Evolutionary conservation across 2,329 filamentous ascomycete species (phyloP).

Genomic region (Exophiala sp.): DNA sequence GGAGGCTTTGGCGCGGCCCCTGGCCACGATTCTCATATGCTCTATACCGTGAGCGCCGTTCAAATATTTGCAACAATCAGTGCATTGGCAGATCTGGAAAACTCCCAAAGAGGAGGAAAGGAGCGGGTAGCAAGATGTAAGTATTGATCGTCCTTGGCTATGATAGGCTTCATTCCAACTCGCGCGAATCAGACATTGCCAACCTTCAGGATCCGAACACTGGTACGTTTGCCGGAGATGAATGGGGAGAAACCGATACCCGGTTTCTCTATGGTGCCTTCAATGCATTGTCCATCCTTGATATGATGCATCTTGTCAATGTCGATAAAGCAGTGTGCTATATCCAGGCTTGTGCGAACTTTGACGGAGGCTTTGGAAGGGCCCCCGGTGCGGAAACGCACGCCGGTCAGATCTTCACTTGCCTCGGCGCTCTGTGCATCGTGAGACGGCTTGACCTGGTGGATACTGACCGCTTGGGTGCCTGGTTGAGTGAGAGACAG

Average conservation of each 20-base stretch:
- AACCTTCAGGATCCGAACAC: conserved; percentile 70
- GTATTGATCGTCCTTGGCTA: conserved; percentile 33
- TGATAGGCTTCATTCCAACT: not conserved
- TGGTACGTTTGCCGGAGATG: conserved; percentile 86
- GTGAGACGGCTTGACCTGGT: conserved; percentile 74
- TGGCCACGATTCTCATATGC: conserved; percentile 89
- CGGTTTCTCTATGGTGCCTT: conserved; percentile 88
- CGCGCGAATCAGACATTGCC: conserved; percentile 59
- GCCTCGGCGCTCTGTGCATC: conserved; percentile 79
- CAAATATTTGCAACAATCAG: conserved; percentile 86
- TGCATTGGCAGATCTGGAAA: conserved; percentile 75
- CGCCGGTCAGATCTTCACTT: conserved; percentile 92
- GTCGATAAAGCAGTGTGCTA: conserved; percentile 73
- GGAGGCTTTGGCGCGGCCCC: conserved; percentile 93
- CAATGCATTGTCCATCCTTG: conserved; percentile 80
- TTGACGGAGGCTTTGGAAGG: conserved; percentile 89
- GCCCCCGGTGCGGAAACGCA: conserved; percentile 89
- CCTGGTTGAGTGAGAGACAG: conserved; percentile 92
- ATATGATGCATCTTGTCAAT: conserved; percentile 66
- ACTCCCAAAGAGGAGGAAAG: conserved; percentile 65
- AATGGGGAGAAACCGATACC: conserved; percentile 95
- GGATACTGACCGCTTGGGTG: conserved; percentile 71
- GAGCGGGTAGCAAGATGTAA: conserved; percentile 71
- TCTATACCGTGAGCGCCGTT: conserved; percentile 91
- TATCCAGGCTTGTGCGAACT: conserved; percentile 77